These are phyloP conservation scores for Xylaria sp. DNA, from an alignment of 2,329 filamentous ascomycete genomes.

Conservation along the genomic window DNA sequence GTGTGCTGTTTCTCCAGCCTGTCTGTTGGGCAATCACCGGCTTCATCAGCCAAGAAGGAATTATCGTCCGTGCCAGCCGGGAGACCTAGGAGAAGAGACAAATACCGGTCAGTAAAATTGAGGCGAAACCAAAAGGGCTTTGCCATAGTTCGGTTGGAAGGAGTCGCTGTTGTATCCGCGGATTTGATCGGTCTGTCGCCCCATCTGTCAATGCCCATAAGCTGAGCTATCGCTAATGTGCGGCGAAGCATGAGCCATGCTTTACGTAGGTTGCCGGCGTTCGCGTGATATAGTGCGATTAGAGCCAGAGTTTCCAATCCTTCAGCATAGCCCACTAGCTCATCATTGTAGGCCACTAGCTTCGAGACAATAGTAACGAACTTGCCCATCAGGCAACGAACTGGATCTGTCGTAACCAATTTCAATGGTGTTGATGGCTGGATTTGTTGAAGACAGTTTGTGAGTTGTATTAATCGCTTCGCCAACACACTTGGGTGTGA, in stretches of 20 bases:
- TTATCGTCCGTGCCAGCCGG: constrained; percentile 57
- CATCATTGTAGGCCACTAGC: constrained; percentile 62
- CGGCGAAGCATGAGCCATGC: constrained; percentile 64
- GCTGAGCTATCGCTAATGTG: constrained; percentile 62
- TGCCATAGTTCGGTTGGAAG: constrained; percentile 46
- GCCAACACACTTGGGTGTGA: constrained; percentile 62
- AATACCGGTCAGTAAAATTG: constrained; percentile 60
- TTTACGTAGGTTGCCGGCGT: constrained; percentile 64
- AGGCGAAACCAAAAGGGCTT: constrained; percentile 61
- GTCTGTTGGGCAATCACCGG: constrained; percentile 54
- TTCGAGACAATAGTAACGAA: constrained; percentile 51
- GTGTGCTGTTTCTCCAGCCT: constrained; percentile 59
- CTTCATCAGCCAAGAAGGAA: constrained; percentile 50
- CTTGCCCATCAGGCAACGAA: constrained; percentile 47
- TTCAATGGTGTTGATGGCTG: constrained; percentile 49
- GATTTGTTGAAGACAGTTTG: constrained; percentile 56
- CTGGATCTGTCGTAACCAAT: constrained; percentile 45
- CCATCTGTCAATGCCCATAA: constrained; percentile 60
- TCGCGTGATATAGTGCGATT: constrained; percentile 61
- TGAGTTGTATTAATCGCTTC: constrained; percentile 59
- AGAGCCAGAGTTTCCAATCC: constrained; percentile 64
- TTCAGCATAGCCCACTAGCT: constrained; percentile 62
- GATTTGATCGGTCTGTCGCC: constrained; percentile 52
- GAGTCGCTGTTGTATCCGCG: constrained; percentile 53
- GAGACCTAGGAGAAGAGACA: constrained; percentile 63